These are phyloP conservation scores for Ophiostoma novo-ulmi DNA, from an alignment of 2,329 filamentous ascomycete species.

Conservation along the genomic window DNA sequence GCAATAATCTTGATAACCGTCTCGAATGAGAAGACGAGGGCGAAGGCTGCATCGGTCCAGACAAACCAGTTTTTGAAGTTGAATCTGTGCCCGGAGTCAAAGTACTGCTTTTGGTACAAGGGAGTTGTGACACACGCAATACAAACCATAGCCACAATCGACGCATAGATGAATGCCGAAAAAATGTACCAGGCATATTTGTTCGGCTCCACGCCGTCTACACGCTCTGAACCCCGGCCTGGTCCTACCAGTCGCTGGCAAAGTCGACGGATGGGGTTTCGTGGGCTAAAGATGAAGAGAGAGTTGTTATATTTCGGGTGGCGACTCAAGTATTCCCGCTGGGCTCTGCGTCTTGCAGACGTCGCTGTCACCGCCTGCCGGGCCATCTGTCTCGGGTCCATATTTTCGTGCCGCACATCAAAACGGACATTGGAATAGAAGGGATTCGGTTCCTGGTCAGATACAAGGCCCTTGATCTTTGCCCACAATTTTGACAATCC, in stretches of 20 bases:
- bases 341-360: conserved; percentile 75
- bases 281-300: conserved; percentile 76
- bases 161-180: conserved; percentile 87
- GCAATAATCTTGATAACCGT: conserved; percentile 88
- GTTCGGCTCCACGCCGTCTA: conserved; percentile 85
- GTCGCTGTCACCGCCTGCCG: conserved; percentile 82
- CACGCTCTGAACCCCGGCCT: conserved; percentile 76
- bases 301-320: conserved; percentile 92
- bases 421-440: conserved; percentile 78
- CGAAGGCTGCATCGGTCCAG: conserved; percentile 88
- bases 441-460: conserved; percentile 76
- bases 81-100: conserved; percentile 52
- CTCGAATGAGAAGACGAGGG: conserved; percentile 77
- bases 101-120: conserved; percentile 86
- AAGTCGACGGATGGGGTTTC: conserved; percentile 69
- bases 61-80: conserved; percentile 82
- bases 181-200: conserved; percentile 88
- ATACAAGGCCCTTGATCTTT: conserved; percentile 51
- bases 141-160: conserved; percentile 96
- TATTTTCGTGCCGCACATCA: conserved; percentile 66
- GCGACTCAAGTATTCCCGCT: conserved; percentile 80
- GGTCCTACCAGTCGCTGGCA: conserved; percentile 91
- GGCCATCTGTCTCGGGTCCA: conserved; percentile 83
- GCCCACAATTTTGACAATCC: conserved; percentile 45
- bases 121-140: conserved; percentile 92